Evolutionary conservation across 2,329 filamentous ascomycete genomes (phyloP).

Genomic region (Hymenoscyphus fructigenus): DNA sequence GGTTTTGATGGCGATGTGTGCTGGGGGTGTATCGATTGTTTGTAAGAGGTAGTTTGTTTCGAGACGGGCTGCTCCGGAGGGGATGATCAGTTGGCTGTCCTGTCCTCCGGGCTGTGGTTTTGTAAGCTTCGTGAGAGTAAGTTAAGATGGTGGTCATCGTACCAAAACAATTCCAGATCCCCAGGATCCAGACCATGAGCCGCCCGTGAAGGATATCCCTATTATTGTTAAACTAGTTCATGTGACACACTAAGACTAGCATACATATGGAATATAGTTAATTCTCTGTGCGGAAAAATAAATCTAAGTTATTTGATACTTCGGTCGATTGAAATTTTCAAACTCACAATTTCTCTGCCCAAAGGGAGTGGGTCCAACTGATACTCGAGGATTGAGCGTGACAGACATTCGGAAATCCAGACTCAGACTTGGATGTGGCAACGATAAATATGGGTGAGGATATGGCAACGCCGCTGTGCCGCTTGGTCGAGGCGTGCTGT

Average conservation of each 20-base stretch:
- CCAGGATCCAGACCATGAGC: conserved; percentile 50
- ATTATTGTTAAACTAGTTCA: not conserved
- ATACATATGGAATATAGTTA: not conserved
- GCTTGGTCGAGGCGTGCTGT: not conserved
- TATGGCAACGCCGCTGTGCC: conserved; percentile 17
- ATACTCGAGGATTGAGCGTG: conserved; percentile 44
- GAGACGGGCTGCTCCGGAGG: conserved; percentile 37
- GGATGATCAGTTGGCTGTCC: conserved; percentile 37
- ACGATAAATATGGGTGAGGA: conserved; percentile 41
- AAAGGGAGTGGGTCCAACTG: conserved; percentile 43
- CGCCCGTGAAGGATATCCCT: conserved; percentile 46
- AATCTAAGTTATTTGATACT: not conserved
- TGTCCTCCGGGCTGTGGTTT: conserved; percentile 38
- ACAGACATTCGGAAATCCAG: conserved; percentile 54
- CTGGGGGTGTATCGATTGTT: conserved; percentile 48
- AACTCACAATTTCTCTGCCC: conserved; percentile 45
- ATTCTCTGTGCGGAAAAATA: not conserved
- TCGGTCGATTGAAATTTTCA: not conserved
- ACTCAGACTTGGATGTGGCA: conserved; percentile 47
- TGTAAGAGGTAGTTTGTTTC: conserved; percentile 51
- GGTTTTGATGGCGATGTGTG: conserved; percentile 47
- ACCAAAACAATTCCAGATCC: conserved; percentile 47
- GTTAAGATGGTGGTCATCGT: not conserved
- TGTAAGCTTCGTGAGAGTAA: not conserved
- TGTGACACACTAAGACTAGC: not conserved